Base-by-base conservation (phyloP, 2,329 filamentous ascomycete species). In the Aureobasidium sp. region DNA sequence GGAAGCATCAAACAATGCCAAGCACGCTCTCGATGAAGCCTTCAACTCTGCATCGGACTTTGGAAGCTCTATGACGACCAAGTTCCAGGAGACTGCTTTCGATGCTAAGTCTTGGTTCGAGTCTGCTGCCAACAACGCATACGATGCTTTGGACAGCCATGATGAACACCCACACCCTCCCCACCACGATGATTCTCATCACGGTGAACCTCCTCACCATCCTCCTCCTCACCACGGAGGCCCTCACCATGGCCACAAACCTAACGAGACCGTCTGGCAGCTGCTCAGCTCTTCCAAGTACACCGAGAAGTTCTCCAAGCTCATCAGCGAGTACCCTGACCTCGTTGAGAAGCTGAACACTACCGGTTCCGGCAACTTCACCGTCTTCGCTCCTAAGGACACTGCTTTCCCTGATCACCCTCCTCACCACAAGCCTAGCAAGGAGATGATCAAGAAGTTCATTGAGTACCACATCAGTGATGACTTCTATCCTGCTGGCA, bases 331-430 rank as follows among this genome's bases (percentile, higher is more conserved):
- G 64, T 86, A 89, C 71, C 81, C 86, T 0, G 84, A 90, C 59
- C 77, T 96, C 0, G 85, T 93, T 39, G 74, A 87, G 60, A 73
- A 86, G 3, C 82, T 97, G 32, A 94, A 95, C 75, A 83, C 83
- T 69, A 93, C 89, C 1, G 76, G 82, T 39, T 79, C 83, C 26
- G 57, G 57, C 15, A 92, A 93, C 73, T 84, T 87, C 70, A 96
- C 92, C 0, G 75, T 94, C 56, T 95, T 96, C 69, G 88, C 89
- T 1, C 92, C 92, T 0, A 85, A 84, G 1, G 85, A 96, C 72
- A 77, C 81, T 55, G 91, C 91, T 0, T 93, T 97, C 68, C 82
- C 82, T 0, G 74, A 82, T 65, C 75, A 82, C 63, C 77, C 75
- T 59, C 75, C 73, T 69, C 72, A 79, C 65, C 61, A 53, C 50